Percentiles rank a stretch among this genome's conserved stretches.
Conservation (phyloP, 305 asterid species). For the Withania somnifera region DNA sequence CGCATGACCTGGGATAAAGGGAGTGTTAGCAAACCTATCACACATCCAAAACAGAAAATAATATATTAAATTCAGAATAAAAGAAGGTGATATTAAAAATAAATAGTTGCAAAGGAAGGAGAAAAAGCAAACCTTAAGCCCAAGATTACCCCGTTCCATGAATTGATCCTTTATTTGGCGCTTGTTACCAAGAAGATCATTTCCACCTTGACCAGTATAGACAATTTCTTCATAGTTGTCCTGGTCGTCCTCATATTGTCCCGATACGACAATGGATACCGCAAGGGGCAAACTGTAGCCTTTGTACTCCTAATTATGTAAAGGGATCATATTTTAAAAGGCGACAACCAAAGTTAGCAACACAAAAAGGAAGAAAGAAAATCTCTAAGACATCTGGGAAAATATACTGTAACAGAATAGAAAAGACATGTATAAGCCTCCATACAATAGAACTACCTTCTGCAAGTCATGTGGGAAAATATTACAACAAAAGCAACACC, state of each 20-base stretch:
- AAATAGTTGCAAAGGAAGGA: not conserved
- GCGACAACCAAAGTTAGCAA: not conserved
- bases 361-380: not conserved
- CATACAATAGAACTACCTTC: not conserved
- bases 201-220: slow-evolving; percentile 96
- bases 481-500: not conserved
- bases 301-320: slow-evolving; percentile 20
- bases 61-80: not conserved
- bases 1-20: not conserved
- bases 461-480: not conserved
- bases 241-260: slow-evolving; percentile 83
- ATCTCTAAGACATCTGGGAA: not conserved
- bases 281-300: slow-evolving; percentile 51
- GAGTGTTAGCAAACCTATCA: not conserved
- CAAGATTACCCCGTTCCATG: slow-evolving; percentile 66
- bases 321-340: not conserved
- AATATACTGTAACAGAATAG: not conserved
- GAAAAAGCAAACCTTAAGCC: slow-evolving; percentile 46
- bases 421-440: not conserved
- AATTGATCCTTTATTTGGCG: slow-evolving; percentile 65
- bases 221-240: slow-evolving; percentile 70
- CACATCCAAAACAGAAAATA: not conserved
- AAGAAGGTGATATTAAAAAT: not conserved
- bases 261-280: slow-evolving; percentile 68
- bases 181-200: slow-evolving; percentile 60